These are phyloP conservation scores for Desmodesmus armatus DNA, from an alignment of 139 green algal genomes.

Conservation along the genomic window DNA sequence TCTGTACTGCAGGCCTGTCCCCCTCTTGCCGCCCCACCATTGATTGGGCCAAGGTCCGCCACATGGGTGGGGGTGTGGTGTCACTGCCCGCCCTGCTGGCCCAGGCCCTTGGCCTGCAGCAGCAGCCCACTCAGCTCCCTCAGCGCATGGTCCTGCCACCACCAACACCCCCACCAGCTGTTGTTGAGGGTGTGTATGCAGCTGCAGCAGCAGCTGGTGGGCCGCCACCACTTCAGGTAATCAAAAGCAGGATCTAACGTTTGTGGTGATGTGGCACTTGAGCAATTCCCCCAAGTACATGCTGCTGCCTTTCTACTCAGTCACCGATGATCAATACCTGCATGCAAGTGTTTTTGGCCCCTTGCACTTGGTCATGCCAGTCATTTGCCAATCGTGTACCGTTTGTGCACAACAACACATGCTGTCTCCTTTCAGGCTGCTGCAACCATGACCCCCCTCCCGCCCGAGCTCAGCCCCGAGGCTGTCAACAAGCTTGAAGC, in stretches of 20 bases:
- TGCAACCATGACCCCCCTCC: neutral
- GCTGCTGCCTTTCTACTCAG: too few species aligned
- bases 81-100: constrained; percentile 2
- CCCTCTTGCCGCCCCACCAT: too few species aligned
- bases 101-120: neutral
- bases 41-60: neutral
- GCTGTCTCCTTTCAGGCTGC: neutral
- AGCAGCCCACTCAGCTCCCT: neutral
- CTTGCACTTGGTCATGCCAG: too few species aligned
- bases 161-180: neutral
- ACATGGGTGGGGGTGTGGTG: constrained; percentile 1
- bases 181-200: neutral
- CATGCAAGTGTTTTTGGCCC: too few species aligned
- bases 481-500: constrained; percentile 4
- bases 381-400: too few species aligned
- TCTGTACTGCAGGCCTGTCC: too few species aligned
- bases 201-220: constrained; percentile 18
- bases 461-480: neutral
- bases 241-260: too few species aligned
- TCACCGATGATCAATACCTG: too few species aligned
- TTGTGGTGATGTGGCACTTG: too few species aligned
- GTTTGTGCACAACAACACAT: too few species aligned
- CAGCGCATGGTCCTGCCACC: neutral
- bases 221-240: neutral
- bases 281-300: too few species aligned